Evolutionary conservation across 495 filamentous ascomycete genomes (phyloP).

Genomic region (Amphirosellinia nigrospora): DNA sequence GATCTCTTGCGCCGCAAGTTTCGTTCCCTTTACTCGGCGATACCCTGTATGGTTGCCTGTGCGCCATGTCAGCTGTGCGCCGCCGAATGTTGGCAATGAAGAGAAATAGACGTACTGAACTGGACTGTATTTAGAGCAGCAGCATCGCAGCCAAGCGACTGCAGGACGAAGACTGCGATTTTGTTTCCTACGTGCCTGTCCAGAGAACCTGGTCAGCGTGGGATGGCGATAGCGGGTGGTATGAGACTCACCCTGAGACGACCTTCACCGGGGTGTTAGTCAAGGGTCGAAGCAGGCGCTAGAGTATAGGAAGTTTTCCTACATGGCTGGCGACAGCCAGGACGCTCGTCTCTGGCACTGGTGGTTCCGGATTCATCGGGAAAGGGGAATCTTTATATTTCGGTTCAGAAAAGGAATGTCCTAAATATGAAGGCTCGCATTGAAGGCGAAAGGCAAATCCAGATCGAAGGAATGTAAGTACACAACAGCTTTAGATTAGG

Average conservation of each 20-base stretch:
- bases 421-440: not conserved
- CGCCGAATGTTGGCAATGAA: not conserved
- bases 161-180: slow-evolving; percentile 91
- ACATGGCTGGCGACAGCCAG: slow-evolving; percentile 98
- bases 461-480: slow-evolving; percentile 13
- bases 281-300: slow-evolving; percentile 11
- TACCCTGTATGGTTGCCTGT: slow-evolving; percentile 95
- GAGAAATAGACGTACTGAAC: slow-evolving; percentile 67
- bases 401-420: not conserved
- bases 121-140: slow-evolving; percentile 93
- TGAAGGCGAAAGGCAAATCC: not conserved
- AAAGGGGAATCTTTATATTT: not conserved
- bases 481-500: not conserved
- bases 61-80: not conserved
- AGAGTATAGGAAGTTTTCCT: slow-evolving; percentile 50
- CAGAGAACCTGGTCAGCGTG: slow-evolving; percentile 27
- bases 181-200: slow-evolving; percentile 94
- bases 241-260: slow-evolving; percentile 72
- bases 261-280: slow-evolving; percentile 62
- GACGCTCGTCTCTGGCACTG: slow-evolving; percentile 84
- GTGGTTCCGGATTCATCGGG: slow-evolving; percentile 49
- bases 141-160: slow-evolving; percentile 90
- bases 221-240: slow-evolving; percentile 24
- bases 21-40: slow-evolving; percentile 80
- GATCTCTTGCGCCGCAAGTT: slow-evolving; percentile 81